phyloP scores from a whole-genome alignment of 441 rosid species.

The Biscutella laevigata region DNA sequence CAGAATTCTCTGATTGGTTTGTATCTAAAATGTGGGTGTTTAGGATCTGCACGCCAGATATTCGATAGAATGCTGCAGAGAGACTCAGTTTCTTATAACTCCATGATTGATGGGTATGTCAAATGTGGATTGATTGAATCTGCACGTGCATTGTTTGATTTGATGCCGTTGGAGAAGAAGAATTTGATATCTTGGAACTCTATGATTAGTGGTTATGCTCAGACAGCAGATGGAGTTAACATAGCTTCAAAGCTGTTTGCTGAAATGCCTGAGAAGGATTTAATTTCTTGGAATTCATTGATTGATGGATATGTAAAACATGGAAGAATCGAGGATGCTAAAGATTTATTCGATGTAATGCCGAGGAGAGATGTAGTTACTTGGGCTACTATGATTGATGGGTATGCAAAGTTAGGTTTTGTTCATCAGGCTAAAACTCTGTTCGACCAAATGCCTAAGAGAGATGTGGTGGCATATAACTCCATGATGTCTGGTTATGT shows the following conservation, averaged over 20 bases:
- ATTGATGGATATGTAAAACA: conserved; percentile 43
- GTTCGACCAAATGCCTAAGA: conserved; percentile 40
- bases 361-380: conserved; percentile 46
- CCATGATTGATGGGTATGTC: conserved; percentile 55
- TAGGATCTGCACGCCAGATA: conserved; percentile 33
- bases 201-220: conserved; percentile 43
- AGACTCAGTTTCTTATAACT: conserved; percentile 55
- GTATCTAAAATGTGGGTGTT: conserved; percentile 40
- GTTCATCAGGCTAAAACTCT: conserved; percentile 36
- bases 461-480: conserved; percentile 50
- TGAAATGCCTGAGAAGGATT: conserved; percentile 56
- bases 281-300: conserved; percentile 62
- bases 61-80: conserved; percentile 39
- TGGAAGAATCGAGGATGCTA: conserved; percentile 45
- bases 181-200: conserved; percentile 56
- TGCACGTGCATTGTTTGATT: conserved; percentile 36
- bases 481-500: conserved; percentile 55
- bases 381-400: conserved; percentile 58
- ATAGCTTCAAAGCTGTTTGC: conserved; percentile 35
- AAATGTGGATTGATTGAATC: conserved; percentile 36
- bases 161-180: conserved; percentile 34
- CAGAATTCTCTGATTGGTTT: conserved; percentile 49
- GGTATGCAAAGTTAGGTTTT: conserved; percentile 42
- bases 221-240: conserved; percentile 27
- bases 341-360: conserved; percentile 36